Evolutionary conservation across 2,329 filamentous ascomycete species (phyloP).

Genomic region (Aspergillus texensis): DNA sequence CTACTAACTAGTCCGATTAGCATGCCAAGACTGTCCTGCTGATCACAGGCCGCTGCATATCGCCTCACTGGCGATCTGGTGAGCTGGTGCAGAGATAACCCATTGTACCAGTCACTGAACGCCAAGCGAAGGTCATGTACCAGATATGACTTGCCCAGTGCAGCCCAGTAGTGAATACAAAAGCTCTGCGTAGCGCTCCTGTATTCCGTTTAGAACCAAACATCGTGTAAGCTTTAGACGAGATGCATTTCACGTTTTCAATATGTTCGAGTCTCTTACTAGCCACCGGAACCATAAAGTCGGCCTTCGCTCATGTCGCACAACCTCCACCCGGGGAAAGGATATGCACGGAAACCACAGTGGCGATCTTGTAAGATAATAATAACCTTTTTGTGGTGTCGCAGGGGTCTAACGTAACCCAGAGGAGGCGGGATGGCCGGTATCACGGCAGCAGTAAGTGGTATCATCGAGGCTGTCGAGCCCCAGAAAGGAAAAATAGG

Average conservation of each 20-base stretch:
- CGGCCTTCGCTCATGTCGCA: conserved; percentile 20
- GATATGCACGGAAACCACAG: conserved; percentile 34
- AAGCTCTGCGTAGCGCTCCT: neutral
- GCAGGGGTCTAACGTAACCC: conserved; percentile 3
- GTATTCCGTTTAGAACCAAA: neutral
- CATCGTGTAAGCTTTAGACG: neutral
- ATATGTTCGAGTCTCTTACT: neutral
- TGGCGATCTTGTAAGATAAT: conserved; percentile 36
- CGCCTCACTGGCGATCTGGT: neutral
- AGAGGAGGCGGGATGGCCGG: conserved; percentile 64
- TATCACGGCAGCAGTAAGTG: conserved; percentile 60
- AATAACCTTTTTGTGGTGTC: neutral
- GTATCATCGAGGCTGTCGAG: neutral
- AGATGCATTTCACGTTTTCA: conserved; percentile 2
- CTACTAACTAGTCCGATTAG: neutral
- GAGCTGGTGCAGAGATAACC: neutral
- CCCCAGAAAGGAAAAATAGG: neutral
- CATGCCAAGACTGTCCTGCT: conserved; percentile 8
- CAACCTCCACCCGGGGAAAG: conserved; percentile 19
- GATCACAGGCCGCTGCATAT: conserved; percentile 2
- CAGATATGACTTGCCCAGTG: neutral
- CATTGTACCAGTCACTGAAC: neutral
- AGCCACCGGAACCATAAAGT: neutral
- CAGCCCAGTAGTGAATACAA: neutral
- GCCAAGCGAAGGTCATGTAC: neutral